Evolutionary conservation across 352 stramenopile species (phyloP), one percentile per base, ranked within the genome.

Genomic region (Phytophthora syringae): DNA sequence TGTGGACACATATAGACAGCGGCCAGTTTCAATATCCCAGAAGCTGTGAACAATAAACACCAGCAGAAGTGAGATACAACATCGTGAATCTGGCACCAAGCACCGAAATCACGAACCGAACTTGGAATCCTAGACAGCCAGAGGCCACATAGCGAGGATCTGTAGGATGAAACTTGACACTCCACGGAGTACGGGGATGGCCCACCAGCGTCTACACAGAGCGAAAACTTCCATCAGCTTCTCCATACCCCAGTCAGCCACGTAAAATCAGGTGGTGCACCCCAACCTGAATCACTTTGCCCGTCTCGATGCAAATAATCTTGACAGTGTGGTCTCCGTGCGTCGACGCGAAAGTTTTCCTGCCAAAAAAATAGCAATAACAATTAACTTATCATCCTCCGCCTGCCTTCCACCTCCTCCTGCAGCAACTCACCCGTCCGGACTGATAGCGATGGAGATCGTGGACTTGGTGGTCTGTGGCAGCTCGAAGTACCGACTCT

Each of bases 301-400:
- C 72, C 7, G 92, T 98, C 47, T 88, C 69, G 49, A 96, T 97
- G 70, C 91, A 98, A 44, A 98, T 97, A 51, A 99, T 98, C 81
- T 99, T 99, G 63, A 99, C 94, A 4, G 97, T 98, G 74, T 99
- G 97, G 76, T 99, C 97, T 34, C 97, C 97, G 69, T 99, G 98
- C 1, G 98, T 99, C 3, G 94, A 98, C 24, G 97, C 97, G 77
- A 99, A 97, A 10, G 82, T 93, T 80, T 93, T 93, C 45, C 88
- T 94, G 56, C 28, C 27, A 32, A 9, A 5, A 32, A 58, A 13
- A 28, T 43, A 40, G 34, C 5, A 59, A 20, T 2, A 43, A 51
- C 25, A 1, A 42, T 18, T 20, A 49, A 36, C 49, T n/a, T n/a
- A 32, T 39, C 49, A 67, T 47, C 54, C 36, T 42, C 49, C 40